phyloP scores from a whole-genome alignment of 306 rosid genomes.

The Cajanus cajan region DNA sequence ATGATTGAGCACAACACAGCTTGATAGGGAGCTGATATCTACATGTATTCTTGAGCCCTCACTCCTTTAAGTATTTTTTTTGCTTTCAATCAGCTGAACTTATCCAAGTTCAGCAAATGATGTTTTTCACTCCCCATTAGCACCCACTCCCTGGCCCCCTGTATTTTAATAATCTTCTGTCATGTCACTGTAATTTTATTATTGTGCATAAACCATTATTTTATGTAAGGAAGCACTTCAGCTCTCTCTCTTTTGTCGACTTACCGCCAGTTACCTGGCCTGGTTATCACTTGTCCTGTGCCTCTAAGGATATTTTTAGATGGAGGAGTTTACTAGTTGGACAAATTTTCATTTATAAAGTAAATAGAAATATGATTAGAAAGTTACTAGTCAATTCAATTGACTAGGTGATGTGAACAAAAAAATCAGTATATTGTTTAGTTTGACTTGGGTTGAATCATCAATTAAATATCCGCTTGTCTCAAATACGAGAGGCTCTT shows the following conservation, averaged over 20 bases:
- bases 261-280: neutral
- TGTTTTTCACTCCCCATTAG: neutral
- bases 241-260: neutral
- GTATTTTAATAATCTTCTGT: neutral
- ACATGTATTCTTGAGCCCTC: slow-evolving; percentile 10
- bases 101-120: slow-evolving; percentile 23
- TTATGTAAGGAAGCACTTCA: slow-evolving; percentile 20
- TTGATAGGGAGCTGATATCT: slow-evolving; percentile 28
- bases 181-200: too few relatives aligned
- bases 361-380: too few relatives aligned
- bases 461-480: too few relatives aligned
- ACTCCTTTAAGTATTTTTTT: slow-evolving; percentile 28
- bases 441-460: too few relatives aligned
- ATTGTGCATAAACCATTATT: slow-evolving; percentile 37
- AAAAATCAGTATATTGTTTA: too few relatives aligned
- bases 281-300: too few relatives aligned
- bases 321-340: too few relatives aligned
- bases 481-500: too few relatives aligned
- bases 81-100: slow-evolving; percentile 18
- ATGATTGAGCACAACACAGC: neutral
- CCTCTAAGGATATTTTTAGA: too few relatives aligned
- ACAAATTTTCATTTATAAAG: too few relatives aligned
- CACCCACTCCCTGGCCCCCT: neutral
- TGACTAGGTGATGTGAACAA: too few relatives aligned
- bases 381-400: too few relatives aligned